phyloP scores from a whole-genome alignment of 1,139 yeast genomes.

The Candida smagusa region DNA sequence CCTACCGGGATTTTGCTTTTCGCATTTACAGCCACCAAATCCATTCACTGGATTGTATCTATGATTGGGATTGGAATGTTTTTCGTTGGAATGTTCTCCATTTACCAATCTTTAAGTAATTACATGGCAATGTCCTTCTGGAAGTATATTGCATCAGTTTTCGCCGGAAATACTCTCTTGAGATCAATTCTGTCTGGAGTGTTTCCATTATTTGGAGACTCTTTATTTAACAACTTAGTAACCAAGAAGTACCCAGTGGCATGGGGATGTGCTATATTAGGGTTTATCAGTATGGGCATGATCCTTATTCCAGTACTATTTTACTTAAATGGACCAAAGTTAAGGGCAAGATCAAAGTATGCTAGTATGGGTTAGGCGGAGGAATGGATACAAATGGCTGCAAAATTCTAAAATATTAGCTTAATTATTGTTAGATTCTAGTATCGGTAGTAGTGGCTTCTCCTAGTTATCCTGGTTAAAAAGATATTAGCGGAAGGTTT shows the following conservation, averaged over 20 bases:
- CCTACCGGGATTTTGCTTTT: conserved; percentile 47
- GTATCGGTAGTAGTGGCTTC: too few species aligned
- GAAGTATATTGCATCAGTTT: conserved; percentile 52
- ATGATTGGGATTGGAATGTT: conserved; percentile 39
- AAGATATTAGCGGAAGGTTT: too few species aligned
- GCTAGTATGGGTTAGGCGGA: conserved; percentile 21
- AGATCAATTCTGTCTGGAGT: conserved; percentile 55
- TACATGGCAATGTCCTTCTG: conserved; percentile 32
- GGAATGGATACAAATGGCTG: too few species aligned
- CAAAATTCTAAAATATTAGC: too few species aligned
- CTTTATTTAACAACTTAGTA: conserved; percentile 45
- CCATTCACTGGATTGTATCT: conserved; percentile 42
- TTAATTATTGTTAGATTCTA: too few species aligned
- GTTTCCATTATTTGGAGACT: conserved; percentile 58
- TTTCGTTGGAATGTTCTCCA: conserved; percentile 33
- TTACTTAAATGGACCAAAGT: conserved; percentile 45
- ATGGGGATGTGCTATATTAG: conserved; percentile 53
- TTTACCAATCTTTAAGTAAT: conserved; percentile 39
- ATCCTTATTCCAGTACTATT: conserved; percentile 44
- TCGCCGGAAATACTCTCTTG: conserved; percentile 52
- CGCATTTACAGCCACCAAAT: conserved; percentile 45
- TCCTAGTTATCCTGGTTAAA: too few species aligned
- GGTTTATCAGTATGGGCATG: conserved; percentile 39
- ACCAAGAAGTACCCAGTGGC: conserved; percentile 50
- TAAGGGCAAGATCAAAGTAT: conserved; percentile 45